Evolutionary conservation across 2,329 filamentous ascomycete genomes (phyloP), one percentile per base, ranked within the genome.

Genomic region (Hypocreales sp.): DNA sequence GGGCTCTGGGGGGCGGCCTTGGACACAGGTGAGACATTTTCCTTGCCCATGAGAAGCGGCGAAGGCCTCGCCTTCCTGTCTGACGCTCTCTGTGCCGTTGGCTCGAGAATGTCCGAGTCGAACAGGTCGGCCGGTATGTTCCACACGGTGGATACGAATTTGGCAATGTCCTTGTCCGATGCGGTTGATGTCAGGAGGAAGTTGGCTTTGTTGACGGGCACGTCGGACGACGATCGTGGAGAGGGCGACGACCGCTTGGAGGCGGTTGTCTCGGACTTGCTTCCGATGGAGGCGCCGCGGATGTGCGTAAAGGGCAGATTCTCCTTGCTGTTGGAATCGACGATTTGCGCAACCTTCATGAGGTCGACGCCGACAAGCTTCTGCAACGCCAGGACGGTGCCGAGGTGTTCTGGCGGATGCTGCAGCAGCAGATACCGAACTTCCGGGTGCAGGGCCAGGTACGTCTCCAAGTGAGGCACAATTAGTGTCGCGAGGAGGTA

Each of bases 391-490:
- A 73, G 41, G 2, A 74, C 53, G 4, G 68, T 70, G 3, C 60
- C 39, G 2, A 76, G 53, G 34, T 75, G 64, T 26, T 65, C 61
- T 0, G 61, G 48, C 0, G 69, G 60, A 34, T 70, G 76, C 30
- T 74, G 65, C 7, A 77, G 51, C 5, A 77, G 45, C 1, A 77
- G 56, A 31, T 74, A 64, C 8, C 61, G 61, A 13, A 67, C 61
- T 20, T 60, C 51, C 3, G 57, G 40, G 35, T 73, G 65, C 2
- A 58, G 50, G 5, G 61, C 56, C 26, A 76, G 51, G 34, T 72
- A 75, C 0, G 61, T 61, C 38, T 76, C 71, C 2, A 77, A 53
- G 33, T 73, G 67, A 2, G 70, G 67, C 21, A 75, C 53, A 14
- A 76, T 56, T 3, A 73, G 53, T 1, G 64, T 62, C 3, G 72